Base-by-base conservation (phyloP, 805 yeast genomes). In the Zygoascus flipseniorum region DNA sequence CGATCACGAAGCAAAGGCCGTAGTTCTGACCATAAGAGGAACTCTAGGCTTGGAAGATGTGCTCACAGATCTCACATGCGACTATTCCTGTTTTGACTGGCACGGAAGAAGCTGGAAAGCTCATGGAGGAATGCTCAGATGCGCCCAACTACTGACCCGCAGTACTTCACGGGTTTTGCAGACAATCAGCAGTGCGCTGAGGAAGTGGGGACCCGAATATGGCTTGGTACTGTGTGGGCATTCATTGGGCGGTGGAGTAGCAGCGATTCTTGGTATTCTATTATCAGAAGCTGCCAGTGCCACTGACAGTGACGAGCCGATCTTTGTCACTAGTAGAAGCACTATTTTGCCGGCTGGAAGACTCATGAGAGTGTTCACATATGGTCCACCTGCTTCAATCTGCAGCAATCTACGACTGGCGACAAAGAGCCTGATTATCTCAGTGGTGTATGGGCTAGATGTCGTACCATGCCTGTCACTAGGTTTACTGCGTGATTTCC, bases 221-320 rank as follows among this genome's bases (percentile, higher is more conserved):
- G 70, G 70, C 8, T 56, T 67, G 3, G 61, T 67, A 14, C 55
- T 67, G 4, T 66, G 69, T 39, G 70, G 70, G 2, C 70, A 67
- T 54, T 67, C 70, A 8, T 54, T 67, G 43, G 70, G 70, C 1
- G 70, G 69, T 16, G 69, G 70, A 2, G 69, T 67, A 1, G 68
- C 65, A 2, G 66, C 70, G 1, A 35, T 67, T 14, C 51, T 67
- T 16, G 63, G 63, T 26, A 58, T 67, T 10, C 55, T 67, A 23
- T 48, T 62, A 1, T 54, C 67, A 2, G 63, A 55, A 41, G 56
- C 53, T 18, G 56, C 47, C 5, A 44, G 35, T 9, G 2, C 41
- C n/a, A 19, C 11, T 31, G 49, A 14, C 6, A 16, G 14, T 13
- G 41, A 31, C 10, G 49, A 46, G 26, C 47, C 47, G 35, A 20